Conservation (phyloP, 2,329 filamentous ascomycete species). For the Fusarium sp. region DNA sequence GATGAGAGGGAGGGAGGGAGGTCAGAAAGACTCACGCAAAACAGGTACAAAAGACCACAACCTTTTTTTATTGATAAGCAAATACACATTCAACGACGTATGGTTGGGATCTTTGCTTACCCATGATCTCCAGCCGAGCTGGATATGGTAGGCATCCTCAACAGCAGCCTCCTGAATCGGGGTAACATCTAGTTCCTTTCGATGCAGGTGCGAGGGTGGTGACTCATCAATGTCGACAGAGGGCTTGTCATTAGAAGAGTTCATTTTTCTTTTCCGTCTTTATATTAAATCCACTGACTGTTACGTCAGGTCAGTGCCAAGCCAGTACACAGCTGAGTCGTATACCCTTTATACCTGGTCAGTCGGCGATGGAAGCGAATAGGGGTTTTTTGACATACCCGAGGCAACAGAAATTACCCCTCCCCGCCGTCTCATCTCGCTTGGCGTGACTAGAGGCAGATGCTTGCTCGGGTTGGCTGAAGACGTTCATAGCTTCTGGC, state of each 20-base stretch:
- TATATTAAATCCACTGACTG: not conserved
- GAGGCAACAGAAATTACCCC: not conserved
- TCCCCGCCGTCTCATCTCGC: not conserved
- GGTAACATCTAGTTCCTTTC: not conserved
- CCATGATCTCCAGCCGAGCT: slow-evolving; percentile 13
- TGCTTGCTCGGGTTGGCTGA: not conserved
- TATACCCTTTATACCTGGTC: not conserved
- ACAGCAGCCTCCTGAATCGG: slow-evolving; percentile 10
- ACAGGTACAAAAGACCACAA: slow-evolving; percentile 10
- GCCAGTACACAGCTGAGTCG: not conserved
- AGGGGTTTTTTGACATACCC: not conserved
- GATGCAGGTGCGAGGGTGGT: not conserved
- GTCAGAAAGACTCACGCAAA: slow-evolving; percentile 2
- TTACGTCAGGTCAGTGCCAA: not conserved
- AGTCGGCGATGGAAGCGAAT: not conserved
- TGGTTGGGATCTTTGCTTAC: not conserved
- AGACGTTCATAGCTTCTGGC: not conserved
- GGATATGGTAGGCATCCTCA: slow-evolving; percentile 12
- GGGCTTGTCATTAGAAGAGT: slow-evolving; percentile 1
- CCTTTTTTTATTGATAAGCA: not conserved
- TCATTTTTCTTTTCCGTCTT: not conserved
- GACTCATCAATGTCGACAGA: slow-evolving; percentile 3
- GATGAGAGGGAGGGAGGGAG: not conserved
- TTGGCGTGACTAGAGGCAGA: not conserved
- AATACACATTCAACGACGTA: not conserved